Percentiles rank a stretch among this genome's conserved stretches.
These are phyloP conservation scores for Euphorbia schlechtendalii DNA, from an alignment of 441 rosid species.

Conservation along the genomic window DNA sequence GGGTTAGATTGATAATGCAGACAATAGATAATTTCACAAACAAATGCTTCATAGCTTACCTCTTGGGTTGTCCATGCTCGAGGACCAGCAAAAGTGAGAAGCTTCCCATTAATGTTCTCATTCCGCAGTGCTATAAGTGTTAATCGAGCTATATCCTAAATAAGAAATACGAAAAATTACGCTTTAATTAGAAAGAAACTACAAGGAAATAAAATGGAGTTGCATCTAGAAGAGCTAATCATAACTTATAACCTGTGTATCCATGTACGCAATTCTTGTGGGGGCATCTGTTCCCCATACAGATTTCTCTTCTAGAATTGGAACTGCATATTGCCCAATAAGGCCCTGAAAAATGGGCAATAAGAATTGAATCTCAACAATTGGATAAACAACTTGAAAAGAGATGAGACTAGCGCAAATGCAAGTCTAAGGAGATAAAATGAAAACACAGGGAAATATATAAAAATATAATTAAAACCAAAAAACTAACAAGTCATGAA, in stretches of 20 bases:
- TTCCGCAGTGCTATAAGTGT: slow-evolving; percentile 77
- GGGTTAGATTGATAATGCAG: background rate
- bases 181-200: slow-evolving; percentile 9
- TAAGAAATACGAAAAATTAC: slow-evolving; percentile 3
- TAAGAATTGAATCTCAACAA: slow-evolving; percentile 6
- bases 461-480: slow-evolving; percentile 2
- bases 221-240: slow-evolving; percentile 3
- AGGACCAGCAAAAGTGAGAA: slow-evolving; percentile 92
- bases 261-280: slow-evolving; percentile 93
- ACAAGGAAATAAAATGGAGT: background rate
- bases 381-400: background rate
- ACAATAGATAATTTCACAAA: background rate
- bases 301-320: slow-evolving; percentile 86
- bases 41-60: slow-evolving; percentile 30
- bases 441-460: background rate
- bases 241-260: slow-evolving; percentile 58
- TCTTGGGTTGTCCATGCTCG: slow-evolving; percentile 98
- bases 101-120: slow-evolving; percentile 59
- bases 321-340: slow-evolving; percentile 94
- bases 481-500: background rate
- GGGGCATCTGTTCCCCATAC: slow-evolving; percentile 99
- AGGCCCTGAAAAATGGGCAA: slow-evolving; percentile 50
- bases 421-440: background rate
- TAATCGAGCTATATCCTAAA: slow-evolving; percentile 85
- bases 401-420: background rate